These are phyloP conservation scores for Yamadazyma buinensis DNA, from an alignment of 1,139 yeast species.

Conservation along the genomic window DNA sequence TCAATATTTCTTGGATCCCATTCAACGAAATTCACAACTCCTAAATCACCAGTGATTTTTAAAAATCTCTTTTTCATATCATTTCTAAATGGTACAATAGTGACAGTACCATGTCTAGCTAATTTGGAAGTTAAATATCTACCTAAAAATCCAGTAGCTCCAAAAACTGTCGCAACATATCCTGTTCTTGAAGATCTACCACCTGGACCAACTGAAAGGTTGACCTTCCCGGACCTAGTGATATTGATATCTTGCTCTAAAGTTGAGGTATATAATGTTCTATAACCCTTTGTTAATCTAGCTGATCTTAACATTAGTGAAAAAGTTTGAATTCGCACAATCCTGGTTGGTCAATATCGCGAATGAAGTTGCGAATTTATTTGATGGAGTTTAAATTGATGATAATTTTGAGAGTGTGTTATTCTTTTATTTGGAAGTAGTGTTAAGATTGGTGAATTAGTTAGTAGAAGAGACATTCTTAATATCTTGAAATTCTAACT, in stretches of 20 bases:
- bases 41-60: conserved; percentile 82
- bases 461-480: too few relatives aligned
- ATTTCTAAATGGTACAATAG: conserved; percentile 77
- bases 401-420: too few relatives aligned
- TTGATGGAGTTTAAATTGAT: too few relatives aligned
- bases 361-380: too few relatives aligned
- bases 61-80: conserved; percentile 76
- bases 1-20: conserved; percentile 76
- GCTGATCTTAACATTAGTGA: conserved; percentile 27
- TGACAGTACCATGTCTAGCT: conserved; percentile 78
- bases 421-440: too few relatives aligned
- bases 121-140: conserved; percentile 67
- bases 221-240: conserved; percentile 72
- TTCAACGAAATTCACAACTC: conserved; percentile 82
- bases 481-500: too few relatives aligned
- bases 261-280: conserved; percentile 41
- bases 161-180: conserved; percentile 85
- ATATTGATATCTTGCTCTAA: conserved; percentile 64
- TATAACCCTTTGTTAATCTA: conserved; percentile 21
- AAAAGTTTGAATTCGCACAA: conserved; percentile 13
- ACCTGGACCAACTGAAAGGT: conserved; percentile 67
- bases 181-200: conserved; percentile 91
- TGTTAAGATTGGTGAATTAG: too few relatives aligned
- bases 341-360: conserved; percentile 25
- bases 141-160: conserved; percentile 79